Conservation (phyloP, 1,284 basidiomycete species). For the Tetrapyrgos nigripes region DNA sequence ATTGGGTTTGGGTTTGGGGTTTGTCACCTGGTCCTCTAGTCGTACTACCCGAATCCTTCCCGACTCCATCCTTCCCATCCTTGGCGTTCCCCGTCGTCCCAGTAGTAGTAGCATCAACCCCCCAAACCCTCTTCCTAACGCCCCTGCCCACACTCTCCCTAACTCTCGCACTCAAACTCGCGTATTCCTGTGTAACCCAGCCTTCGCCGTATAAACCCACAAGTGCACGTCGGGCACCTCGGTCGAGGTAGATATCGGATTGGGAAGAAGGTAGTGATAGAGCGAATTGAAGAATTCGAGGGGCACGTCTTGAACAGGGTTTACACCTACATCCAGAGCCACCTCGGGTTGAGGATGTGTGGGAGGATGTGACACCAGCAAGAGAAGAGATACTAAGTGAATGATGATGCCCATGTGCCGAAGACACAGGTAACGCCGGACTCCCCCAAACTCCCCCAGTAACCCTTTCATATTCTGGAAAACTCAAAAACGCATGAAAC, state of each 20-base stretch:
- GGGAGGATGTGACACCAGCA: no score
- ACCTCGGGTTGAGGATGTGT: constrained; percentile 1
- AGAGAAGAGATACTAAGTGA: no score
- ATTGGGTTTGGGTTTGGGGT: no score
- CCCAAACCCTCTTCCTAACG: constrained; percentile 59
- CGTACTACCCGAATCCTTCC: not conserved
- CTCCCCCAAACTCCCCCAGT: constrained; percentile 74
- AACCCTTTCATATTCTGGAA: constrained; percentile 75
- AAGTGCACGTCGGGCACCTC: constrained; percentile 75
- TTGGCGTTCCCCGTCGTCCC: not conserved
- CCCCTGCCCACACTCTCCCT: constrained; percentile 75
- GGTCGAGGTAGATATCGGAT: constrained; percentile 72
- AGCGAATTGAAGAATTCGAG: constrained; percentile 84
- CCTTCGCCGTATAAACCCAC: constrained; percentile 85
- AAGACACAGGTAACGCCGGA: no score
- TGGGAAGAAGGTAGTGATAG: constrained; percentile 39
- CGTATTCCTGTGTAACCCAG: constrained; percentile 86
- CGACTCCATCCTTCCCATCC: not conserved
- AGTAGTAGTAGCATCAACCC: not conserved
- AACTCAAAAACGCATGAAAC: constrained; percentile 81
- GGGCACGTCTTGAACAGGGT: constrained; percentile 79
- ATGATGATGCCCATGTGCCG: no score
- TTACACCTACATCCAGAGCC: constrained; percentile 82
- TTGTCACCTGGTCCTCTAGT: not conserved
- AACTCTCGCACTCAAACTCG: constrained; percentile 67